Evolutionary conservation across 2,329 filamentous ascomycete species (phyloP).

Genomic region (Knoxdaviesia proteae): DNA sequence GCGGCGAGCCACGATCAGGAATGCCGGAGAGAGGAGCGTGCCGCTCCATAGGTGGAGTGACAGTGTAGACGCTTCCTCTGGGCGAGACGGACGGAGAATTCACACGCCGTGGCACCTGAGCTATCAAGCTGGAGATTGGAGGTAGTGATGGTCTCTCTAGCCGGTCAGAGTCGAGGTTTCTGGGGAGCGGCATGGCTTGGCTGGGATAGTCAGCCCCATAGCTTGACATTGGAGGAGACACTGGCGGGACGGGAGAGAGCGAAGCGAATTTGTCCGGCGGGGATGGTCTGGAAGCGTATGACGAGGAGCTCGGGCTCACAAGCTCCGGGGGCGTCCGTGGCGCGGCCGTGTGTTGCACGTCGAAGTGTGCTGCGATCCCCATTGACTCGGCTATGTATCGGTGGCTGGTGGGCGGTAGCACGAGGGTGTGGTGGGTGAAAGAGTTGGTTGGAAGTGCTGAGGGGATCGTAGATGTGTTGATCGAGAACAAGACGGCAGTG

Average conservation of each 20-base stretch:
- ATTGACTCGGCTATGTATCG: no score
- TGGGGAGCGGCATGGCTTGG: conserved; percentile 17
- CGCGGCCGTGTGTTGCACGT: conserved; percentile 11
- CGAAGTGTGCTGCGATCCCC: no score
- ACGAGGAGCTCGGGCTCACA: conserved; percentile 27
- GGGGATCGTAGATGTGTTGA: no score
- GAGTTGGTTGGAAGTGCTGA: no score
- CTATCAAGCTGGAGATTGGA: conserved; percentile 13
- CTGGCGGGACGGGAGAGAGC: conserved; percentile 11
- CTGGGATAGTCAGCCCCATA: conserved; percentile 19
- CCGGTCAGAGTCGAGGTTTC: conserved; percentile 17
- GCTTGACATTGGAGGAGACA: conserved; percentile 35
- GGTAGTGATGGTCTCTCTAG: conserved; percentile 15
- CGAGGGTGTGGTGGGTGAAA: no score
- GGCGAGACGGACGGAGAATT: conserved; percentile 10
- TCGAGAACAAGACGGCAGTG: no score
- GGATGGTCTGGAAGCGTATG: conserved; percentile 22
- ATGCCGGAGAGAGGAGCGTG: no score
- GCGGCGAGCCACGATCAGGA: no score
- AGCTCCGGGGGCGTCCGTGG: conserved; percentile 34
- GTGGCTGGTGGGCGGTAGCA: no score
- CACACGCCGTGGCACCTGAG: conserved; percentile 22
- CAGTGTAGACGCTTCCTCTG: no score
- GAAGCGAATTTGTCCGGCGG: conserved; percentile 15
- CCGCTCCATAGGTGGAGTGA: no score